A percentile compares a stretch with the other conserved stretches of the same genome.
These are phyloP conservation scores for Solanum paucissectum DNA, from an alignment of 257 asterid species.

Conservation along the genomic window DNA sequence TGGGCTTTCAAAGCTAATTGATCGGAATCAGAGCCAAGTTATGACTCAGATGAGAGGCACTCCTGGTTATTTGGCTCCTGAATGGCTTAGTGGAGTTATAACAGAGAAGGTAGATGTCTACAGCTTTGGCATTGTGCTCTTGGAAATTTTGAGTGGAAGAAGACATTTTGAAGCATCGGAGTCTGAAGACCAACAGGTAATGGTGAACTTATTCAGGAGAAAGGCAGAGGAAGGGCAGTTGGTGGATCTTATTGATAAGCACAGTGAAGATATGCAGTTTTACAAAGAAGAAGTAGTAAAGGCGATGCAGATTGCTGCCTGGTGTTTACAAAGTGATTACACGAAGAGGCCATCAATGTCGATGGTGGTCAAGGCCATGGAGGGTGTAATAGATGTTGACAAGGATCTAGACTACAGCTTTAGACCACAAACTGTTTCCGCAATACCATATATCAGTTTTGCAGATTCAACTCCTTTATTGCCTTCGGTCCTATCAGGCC, in stretches of 20 bases:
- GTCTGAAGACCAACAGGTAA: slow-evolving; percentile 2
- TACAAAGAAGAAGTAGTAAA: slow-evolving; percentile 2
- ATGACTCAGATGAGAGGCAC: slow-evolving; percentile 21
- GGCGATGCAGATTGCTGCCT: slow-evolving; percentile 7
- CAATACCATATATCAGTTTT: not conserved
- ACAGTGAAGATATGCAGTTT: slow-evolving; percentile 5
- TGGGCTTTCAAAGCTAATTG: slow-evolving; percentile 24
- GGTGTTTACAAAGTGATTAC: not conserved
- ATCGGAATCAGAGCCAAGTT: slow-evolving; percentile 12
- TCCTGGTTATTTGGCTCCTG: slow-evolving; percentile 20
- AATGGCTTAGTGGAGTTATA: slow-evolving; percentile 9
- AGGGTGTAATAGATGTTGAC: slow-evolving; percentile 3
- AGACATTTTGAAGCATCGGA: slow-evolving; percentile 2
- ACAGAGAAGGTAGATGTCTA: slow-evolving; percentile 20
- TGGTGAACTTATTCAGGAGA: slow-evolving; percentile 9
- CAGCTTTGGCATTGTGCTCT: slow-evolving; percentile 16
- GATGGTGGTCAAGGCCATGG: slow-evolving; percentile 11
- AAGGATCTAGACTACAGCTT: not conserved
- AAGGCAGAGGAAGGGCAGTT: slow-evolving; percentile 12
- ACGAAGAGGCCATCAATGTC: slow-evolving; percentile 17
- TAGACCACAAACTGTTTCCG: not conserved
- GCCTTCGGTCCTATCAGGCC: not conserved
- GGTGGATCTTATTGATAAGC: slow-evolving; percentile 12
- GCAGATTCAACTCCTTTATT: not conserved
- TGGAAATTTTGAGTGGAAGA: slow-evolving; percentile 16